Base-by-base conservation (phyloP, 306 rosid species). In the Begonia fuchsioides region DNA sequence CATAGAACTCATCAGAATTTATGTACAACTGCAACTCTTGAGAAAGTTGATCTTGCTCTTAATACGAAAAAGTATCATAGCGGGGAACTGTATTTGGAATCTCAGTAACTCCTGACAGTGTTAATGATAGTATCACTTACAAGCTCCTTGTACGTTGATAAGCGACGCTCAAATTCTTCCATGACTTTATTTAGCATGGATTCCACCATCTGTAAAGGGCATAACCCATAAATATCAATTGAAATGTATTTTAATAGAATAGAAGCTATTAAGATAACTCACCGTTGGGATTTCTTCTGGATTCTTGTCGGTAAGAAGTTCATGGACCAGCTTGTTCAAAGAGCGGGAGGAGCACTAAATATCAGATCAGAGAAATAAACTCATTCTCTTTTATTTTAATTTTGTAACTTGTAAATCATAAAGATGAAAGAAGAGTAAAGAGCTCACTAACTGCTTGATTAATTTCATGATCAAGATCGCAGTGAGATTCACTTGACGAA, bases 281-380 rank as follows among this genome's bases (percentile, higher is more conserved):
- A 90, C 98, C 17, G 32, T 14, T 52, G 95, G 96, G 69, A 92
- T 77, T 41, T 85, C 98, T 44, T 92, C 98, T 15, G 75, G 79
- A 68, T 64, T 69, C 73, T 68, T 85, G 54, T 79, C 75, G 0
- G 53, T 61, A 65, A 92, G 78, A 68, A 69, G 66, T 63, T 85
- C 79, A 43, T 72, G 76, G 54, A 92, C 74, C 17, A 85, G 72
- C 53, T 63, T 47, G 40, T 60, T 62, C 49, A 90, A 64, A 47
- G 80, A 65, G 59, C 73, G 71, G 53, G 70, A 51, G 43, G 79
- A 62, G 69, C 68, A 72, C 98, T n/a, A 53, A 53, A 39, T 10
- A 48, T 12, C 13, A 43, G 47, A 48, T 12, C 13, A 43, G 47
- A 43, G 47, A 12, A 12, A 43, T 8, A 12, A 13, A 13, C 47